Evolutionary conservation across 2,329 filamentous ascomycete genomes (phyloP).

Genomic region (Arthroderma sp.): DNA sequence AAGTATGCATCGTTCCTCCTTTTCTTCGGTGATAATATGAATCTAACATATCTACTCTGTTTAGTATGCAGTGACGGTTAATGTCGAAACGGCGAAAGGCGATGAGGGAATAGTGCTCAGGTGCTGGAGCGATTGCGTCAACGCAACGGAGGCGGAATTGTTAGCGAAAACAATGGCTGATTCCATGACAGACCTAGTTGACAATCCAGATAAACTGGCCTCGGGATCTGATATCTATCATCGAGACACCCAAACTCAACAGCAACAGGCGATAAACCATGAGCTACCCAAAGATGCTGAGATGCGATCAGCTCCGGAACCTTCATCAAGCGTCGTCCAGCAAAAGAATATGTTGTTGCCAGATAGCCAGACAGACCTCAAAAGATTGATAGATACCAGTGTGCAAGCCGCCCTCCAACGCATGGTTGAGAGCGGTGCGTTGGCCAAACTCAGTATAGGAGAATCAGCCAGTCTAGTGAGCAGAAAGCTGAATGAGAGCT

Average conservation of each 20-base stretch:
- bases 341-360: background rate
- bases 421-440: constrained; percentile 7
- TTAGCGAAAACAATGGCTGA: constrained; percentile 20
- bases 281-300: background rate
- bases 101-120: constrained; percentile 25
- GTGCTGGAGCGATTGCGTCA: constrained; percentile 28
- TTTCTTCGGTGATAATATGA: background rate
- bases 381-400: constrained; percentile 9
- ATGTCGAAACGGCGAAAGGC: constrained; percentile 21
- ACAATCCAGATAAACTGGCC: constrained; percentile 12
- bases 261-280: background rate
- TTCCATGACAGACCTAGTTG: constrained; percentile 22
- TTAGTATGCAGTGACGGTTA: constrained; percentile 24
- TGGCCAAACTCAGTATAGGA: background rate
- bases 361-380: constrained; percentile 5
- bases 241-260: background rate
- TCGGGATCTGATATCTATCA: background rate
- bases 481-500: constrained; percentile 2
- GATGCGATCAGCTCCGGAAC: background rate
- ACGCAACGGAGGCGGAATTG: constrained; percentile 20
- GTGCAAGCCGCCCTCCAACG: constrained; percentile 9
- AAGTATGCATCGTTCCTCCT: constrained; percentile 6
- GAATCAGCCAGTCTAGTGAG: constrained; percentile 4
- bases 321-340: background rate
- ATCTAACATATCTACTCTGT: background rate